Conservation (phyloP, 768 basidiomycete species). For the Hygrophorus pudorinus region DNA sequence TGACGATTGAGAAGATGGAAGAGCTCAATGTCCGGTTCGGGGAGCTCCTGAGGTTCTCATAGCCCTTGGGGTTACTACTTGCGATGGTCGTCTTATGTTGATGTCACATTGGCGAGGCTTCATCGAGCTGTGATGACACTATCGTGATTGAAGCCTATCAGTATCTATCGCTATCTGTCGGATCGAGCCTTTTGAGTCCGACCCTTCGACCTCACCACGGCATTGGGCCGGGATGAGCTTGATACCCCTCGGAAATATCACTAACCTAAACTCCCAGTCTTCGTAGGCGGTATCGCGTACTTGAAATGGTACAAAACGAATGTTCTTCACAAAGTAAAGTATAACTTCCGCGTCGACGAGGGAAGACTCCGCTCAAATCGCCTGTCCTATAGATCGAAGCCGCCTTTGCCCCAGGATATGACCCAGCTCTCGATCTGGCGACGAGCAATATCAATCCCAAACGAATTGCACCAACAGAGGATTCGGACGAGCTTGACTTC, state of each 20-base stretch:
- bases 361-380: not conserved
- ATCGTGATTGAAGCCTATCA: not conserved
- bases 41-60: not conserved
- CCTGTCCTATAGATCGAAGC: conserved; percentile 48
- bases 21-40: not conserved
- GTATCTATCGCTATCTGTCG: no score
- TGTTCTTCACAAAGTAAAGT: conserved; percentile 63
- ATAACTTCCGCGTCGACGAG: not conserved
- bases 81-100: no score
- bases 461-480: conserved; percentile 20
- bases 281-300: conserved; percentile 64
- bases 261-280: conserved; percentile 28
- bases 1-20: no score
- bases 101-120: no score
- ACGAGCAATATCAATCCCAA: conserved; percentile 31
- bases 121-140: not conserved
- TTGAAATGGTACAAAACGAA: conserved; percentile 74
- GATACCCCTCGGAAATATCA: no score
- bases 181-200: conserved; percentile 4
- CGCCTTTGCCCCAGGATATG: conserved; percentile 74
- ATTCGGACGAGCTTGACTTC: conserved; percentile 19
- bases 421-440: conserved; percentile 70
- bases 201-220: conserved; percentile 1
- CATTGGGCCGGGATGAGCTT: no score
- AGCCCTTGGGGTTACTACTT: no score